phyloP scores from a whole-genome alignment of 1,284 basidiomycete species.

The Sporisorium scitamineum region DNA sequence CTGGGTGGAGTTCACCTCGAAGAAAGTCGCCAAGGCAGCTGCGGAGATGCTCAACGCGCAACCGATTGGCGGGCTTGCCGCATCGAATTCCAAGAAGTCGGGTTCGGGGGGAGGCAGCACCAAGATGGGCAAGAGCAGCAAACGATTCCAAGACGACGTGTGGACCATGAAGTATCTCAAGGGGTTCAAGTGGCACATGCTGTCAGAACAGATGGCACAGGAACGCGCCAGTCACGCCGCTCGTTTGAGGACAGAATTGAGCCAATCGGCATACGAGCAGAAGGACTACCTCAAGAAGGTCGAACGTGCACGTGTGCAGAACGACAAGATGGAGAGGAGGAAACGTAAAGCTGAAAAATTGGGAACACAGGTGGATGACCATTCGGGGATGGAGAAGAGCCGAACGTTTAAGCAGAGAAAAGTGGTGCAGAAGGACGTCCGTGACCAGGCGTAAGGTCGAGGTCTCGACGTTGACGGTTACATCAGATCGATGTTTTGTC shows the following conservation, averaged over 20 bases:
- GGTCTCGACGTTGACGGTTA: not conserved
- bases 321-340: slow-evolving; percentile 81
- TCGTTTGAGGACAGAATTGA: slow-evolving; percentile 89
- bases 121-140: slow-evolving; percentile 53
- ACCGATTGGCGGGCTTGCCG: slow-evolving; percentile 76
- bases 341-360: slow-evolving; percentile 40
- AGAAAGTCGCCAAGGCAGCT: slow-evolving; percentile 87
- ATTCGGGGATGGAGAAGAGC: slow-evolving; percentile 37
- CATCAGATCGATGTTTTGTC: no score
- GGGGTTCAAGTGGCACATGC: slow-evolving; percentile 98
- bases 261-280: slow-evolving; percentile 89
- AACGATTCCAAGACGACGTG: slow-evolving; percentile 88
- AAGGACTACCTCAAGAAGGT: slow-evolving; percentile 93
- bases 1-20: slow-evolving; percentile 98
- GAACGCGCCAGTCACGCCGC: slow-evolving; percentile 90
- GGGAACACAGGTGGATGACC: slow-evolving; percentile 25
- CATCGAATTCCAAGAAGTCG: slow-evolving; percentile 45
- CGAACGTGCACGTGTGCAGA: slow-evolving; percentile 88
- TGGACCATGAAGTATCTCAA: slow-evolving; percentile 99
- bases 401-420: slow-evolving; percentile 63
- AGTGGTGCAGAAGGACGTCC: slow-evolving; percentile 60
- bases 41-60: slow-evolving; percentile 97
- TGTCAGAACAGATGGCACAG: slow-evolving; percentile 97
- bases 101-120: slow-evolving; percentile 49
- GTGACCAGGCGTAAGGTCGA: slow-evolving; percentile 49